A percentile compares a stretch with the other conserved stretches of the same genome.
Conservation (phyloP, 2,329 filamentous ascomycete species). For the Verticillium isaacii region DNA sequence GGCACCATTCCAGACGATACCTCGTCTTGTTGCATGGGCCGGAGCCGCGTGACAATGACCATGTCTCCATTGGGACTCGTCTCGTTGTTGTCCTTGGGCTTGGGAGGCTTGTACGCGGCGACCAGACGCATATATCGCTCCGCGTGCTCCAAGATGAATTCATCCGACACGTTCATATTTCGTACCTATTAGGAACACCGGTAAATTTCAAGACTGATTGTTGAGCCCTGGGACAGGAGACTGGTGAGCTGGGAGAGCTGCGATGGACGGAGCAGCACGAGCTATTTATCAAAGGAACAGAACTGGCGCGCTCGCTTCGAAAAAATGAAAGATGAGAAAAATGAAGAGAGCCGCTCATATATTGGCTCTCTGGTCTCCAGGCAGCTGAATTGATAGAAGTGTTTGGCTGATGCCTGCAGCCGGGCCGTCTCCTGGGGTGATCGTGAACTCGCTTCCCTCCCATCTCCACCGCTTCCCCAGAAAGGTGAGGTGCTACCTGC, state of each 20-base stretch:
- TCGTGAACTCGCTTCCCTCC: too few species aligned
- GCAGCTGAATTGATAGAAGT: not conserved
- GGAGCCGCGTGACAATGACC: conserved; percentile 29
- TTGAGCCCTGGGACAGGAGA: too few species aligned
- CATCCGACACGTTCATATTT: conserved; percentile 19
- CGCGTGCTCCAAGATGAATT: conserved; percentile 25
- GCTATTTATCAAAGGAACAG: not conserved
- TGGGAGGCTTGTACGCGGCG: conserved; percentile 17
- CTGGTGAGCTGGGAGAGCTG: too few species aligned
- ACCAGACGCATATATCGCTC: conserved; percentile 23
- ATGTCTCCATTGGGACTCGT: conserved; percentile 17
- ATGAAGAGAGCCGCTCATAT: not conserved
- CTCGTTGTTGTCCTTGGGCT: not conserved
- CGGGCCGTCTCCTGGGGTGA: not conserved
- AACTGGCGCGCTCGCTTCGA: not conserved
- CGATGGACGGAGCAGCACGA: too few species aligned
- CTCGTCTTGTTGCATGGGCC: conserved; percentile 30
- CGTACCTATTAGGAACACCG: too few species aligned
- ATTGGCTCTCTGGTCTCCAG: not conserved
- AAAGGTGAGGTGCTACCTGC: too few species aligned
- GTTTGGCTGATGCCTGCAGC: not conserved
- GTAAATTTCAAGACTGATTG: too few species aligned
- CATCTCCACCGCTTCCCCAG: too few species aligned
- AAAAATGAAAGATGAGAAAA: not conserved
- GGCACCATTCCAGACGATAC: conserved; percentile 19